Base-by-base conservation (phyloP, 352 stramenopile genomes). In the Thalassiosira gravida region DNA sequence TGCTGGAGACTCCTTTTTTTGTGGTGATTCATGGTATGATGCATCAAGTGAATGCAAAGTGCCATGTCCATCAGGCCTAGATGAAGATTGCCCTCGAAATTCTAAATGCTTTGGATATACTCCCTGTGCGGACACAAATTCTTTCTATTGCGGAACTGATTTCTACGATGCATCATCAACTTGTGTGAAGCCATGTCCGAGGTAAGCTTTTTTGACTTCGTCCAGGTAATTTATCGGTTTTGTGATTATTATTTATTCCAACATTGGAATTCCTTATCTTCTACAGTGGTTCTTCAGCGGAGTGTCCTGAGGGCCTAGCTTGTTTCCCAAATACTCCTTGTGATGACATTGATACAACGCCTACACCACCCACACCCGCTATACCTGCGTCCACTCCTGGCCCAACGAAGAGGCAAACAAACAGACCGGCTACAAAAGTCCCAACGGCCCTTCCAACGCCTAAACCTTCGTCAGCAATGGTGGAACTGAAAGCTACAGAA, bases 241-340 rank as follows among this genome's bases (percentile, higher is more conserved):
- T n/a, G n/a, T n/a, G n/a, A n/a, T n/a, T n/a, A n/a, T n/a, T n/a
- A n/a, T n/a, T n/a, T n/a, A n/a, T n/a, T n/a, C n/a, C n/a, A n/a
- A n/a, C n/a, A n/a, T n/a, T 39, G 5, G 32, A 39, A 39, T 39
- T 11, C 5, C 11, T 39, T 11, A 39, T 39, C 32, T 11, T 73
- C 27, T n/a, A 70, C 69, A 65, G 46, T 56, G 73, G 73, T 65
- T 75, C 65, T 37, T 67, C 64, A 20, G 37, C 55, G 2, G 49
- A 76, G 14, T 86, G 79, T 61, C 79, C 79, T 55, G 1, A 44
- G 18, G 79, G 79, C 30, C 30, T 71, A 18, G 58, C 72, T 56
- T 86, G 79, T 64, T 86, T 86, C 52, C 79, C 79, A 2, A 86
- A 86, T 62, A 86, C 79, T 74, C 71, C 79, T 42, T 86, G 79